Percentiles rank a stretch among this genome's conserved stretches.
Evolutionary conservation across 2,329 filamentous ascomycete genomes (phyloP).

Genomic region (Aspergillus transmontanensis): DNA sequence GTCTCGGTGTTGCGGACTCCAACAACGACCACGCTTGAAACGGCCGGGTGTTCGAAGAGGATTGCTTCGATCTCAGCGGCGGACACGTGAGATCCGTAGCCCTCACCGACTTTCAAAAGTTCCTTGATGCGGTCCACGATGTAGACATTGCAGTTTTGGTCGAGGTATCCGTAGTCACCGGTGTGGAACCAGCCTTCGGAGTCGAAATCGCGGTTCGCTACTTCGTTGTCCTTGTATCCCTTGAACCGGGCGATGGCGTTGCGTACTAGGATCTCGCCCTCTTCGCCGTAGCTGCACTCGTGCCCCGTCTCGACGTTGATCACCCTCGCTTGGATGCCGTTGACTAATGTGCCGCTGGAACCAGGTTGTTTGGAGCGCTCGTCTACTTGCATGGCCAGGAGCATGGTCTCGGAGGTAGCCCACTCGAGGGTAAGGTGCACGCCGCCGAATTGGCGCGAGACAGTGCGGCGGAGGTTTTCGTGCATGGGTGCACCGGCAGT

Average conservation of each 20-base stretch:
- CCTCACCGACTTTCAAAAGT: conserved; percentile 39
- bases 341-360: conserved; percentile 25
- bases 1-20: conserved; percentile 11
- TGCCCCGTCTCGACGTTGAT: conserved; percentile 21
- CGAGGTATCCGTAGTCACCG: conserved; percentile 26
- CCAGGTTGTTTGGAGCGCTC: conserved; percentile 16
- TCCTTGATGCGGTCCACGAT: conserved; percentile 29
- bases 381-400: conserved; percentile 28
- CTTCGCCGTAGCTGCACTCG: conserved; percentile 17
- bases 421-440: conserved; percentile 26
- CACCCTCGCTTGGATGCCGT: conserved; percentile 19
- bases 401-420: conserved; percentile 28
- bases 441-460: conserved; percentile 23
- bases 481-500: conserved; percentile 29
- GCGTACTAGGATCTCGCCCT: conserved; percentile 27
- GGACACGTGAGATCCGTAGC: conserved; percentile 37
- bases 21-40: conserved; percentile 38
- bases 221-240: conserved; percentile 26
- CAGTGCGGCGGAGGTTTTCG: conserved; percentile 20
- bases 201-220: conserved; percentile 22
- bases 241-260: conserved; percentile 19
- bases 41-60: conserved; percentile 30
- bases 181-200: conserved; percentile 27
- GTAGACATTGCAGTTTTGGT: conserved; percentile 26
- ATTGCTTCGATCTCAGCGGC: conserved; percentile 39